Evolutionary conservation across 768 basidiomycete species (phyloP).

Genomic region (Mycena rebaudengoi): DNA sequence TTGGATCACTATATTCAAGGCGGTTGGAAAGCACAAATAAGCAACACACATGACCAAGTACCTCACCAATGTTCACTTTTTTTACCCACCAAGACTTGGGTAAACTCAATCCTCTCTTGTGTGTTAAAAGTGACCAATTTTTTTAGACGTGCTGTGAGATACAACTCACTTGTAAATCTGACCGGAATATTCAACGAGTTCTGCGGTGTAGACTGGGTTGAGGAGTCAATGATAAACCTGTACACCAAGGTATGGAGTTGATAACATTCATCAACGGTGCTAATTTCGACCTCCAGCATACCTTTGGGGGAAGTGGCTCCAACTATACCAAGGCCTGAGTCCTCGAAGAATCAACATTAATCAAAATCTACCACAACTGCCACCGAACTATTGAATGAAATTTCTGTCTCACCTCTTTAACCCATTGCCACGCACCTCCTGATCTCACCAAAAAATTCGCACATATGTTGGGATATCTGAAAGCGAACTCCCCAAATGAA

Average conservation of each 20-base stretch:
- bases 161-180: no score
- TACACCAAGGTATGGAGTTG: constrained; percentile 54
- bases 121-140: no score
- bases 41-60: no score
- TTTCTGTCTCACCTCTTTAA: constrained; percentile 35
- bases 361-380: constrained; percentile 41
- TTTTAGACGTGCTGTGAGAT: no score
- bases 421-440: constrained; percentile 35
- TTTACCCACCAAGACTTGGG: no score
- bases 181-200: no score
- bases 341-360: constrained; percentile 41
- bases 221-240: constrained; percentile 49
- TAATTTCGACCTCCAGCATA: constrained; percentile 28
- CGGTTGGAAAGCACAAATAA: no score
- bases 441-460: constrained; percentile 36
- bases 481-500: no score
- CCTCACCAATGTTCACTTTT: no score
- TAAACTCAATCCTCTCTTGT: no score
- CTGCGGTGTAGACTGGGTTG: constrained; percentile 48
- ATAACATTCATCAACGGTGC: constrained; percentile 16
- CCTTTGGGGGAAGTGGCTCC: constrained; percentile 46
- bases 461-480: constrained; percentile 20
- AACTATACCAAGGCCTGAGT: no score
- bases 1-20: constrained; percentile 39
- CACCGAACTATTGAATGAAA: constrained; percentile 32